Evolutionary conservation across 345 rosid genomes (phyloP).

Genomic region (Jatropha curcas): DNA sequence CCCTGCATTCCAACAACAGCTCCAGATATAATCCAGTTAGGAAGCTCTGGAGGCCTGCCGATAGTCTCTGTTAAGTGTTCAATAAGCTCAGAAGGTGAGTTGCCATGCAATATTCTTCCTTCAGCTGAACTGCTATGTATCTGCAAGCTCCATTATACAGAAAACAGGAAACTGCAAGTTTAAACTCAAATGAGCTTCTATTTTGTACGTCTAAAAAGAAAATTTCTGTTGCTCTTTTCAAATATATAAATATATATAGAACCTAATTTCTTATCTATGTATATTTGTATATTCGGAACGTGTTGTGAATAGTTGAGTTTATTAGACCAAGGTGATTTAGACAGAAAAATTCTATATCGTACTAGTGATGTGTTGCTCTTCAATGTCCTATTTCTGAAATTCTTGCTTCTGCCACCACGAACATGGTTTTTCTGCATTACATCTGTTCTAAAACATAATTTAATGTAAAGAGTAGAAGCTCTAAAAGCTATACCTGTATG

Average conservation of each 20-base stretch:
- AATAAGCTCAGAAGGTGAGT: constrained; percentile 62
- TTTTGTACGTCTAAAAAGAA: no score
- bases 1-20: constrained; percentile 83
- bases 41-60: constrained; percentile 75
- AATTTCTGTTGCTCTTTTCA: background rate
- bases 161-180: constrained; percentile 38
- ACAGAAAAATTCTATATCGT: background rate
- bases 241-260: background rate
- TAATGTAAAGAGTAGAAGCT: background rate
- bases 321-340: background rate
- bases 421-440: constrained; percentile 1
- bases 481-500: constrained; percentile 52
- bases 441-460: background rate
- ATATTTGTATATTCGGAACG: background rate
- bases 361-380: background rate
- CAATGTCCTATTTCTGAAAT: background rate
- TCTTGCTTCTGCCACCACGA: background rate
- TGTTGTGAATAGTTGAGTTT: background rate
- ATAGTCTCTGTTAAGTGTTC: constrained; percentile 54
- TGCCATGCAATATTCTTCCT: constrained; percentile 62
- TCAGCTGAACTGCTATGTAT: constrained; percentile 50
- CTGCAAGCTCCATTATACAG: constrained; percentile 49
- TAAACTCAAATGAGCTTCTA: constrained; percentile 23
- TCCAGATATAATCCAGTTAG: constrained; percentile 78
- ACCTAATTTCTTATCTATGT: background rate